Evolutionary conservation across 768 basidiomycete genomes (phyloP), one percentile per base, ranked within the genome.

Genomic region (Calocybe gangraenosa): DNA sequence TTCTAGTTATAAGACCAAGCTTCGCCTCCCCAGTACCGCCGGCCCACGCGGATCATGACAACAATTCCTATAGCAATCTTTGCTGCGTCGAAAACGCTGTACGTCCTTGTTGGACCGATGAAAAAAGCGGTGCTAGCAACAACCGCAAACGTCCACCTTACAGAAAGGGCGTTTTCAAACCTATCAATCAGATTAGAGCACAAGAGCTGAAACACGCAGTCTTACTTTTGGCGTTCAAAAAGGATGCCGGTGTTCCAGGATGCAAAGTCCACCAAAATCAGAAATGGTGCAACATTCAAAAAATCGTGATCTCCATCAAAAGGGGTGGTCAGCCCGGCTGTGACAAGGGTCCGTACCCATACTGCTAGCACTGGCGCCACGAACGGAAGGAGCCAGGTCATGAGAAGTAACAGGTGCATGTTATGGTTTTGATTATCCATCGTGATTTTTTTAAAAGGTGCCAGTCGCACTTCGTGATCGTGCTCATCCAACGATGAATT

Each of bases 291-390:
- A 19, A 81, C 78, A 37, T 77, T 77, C 35, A 84, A 53, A 49
- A 85, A 75, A 57, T 78, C 76, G 57, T 92, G 90, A 59, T 94
- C 92, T 0, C 87, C 83, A 34, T 82, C 76, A 61, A 92, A 94
- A 2, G 87, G 87, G 4, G 83, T 82, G 7, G 78, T 83, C 49
- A 81, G 76, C 0, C 88, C 87, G 8, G 90, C 87, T 0, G 87
- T 87, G 30, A 79, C 73, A 9, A 95, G 67, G 31, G 92, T 94
- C 40, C 92, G 79, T 2, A 84, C 85, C 94, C 94, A 97, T 2
- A 95, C 92, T 1, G 79, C 84, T 19, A 97, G 69, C 5, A 86
- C 83, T 0, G 90, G 84, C 2, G 81, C 84, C 5, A 75, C 75
- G 44, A 90, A 68, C 1, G 93, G 93, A 0, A 95, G 65, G 2